Percentiles rank a stretch among this genome's conserved stretches.
Evolutionary conservation across 345 rosid genomes (phyloP).

Genomic region (Melaleuca quinquenervia): DNA sequence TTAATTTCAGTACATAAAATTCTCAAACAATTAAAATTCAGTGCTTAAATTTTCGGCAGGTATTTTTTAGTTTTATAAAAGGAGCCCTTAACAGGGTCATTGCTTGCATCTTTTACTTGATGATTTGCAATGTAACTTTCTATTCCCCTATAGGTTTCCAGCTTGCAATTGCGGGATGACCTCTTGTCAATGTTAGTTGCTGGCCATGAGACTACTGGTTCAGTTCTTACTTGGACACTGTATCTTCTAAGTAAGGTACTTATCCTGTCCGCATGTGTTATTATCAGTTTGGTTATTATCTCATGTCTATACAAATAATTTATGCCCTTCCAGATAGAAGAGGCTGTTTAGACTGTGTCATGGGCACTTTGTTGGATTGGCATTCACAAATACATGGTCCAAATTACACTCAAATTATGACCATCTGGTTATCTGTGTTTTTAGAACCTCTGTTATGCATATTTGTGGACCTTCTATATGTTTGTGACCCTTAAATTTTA

Average conservation of each 20-base stretch:
- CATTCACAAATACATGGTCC: not conserved
- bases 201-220: conserved; percentile 96
- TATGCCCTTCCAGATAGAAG: not conserved
- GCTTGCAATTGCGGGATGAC: conserved; percentile 80
- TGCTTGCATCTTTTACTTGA: not conserved
- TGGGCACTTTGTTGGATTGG: not conserved
- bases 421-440: not conserved
- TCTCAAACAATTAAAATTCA: not conserved
- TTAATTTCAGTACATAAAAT: not conserved
- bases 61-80: not conserved
- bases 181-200: conserved; percentile 95
- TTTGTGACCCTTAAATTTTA: not conserved
- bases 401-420: not conserved
- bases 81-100: not conserved
- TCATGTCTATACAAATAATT: not conserved
- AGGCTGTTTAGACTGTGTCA: not conserved
- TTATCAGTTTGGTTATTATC: not conserved
- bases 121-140: not conserved
- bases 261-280: not conserved
- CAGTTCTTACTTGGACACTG: conserved; percentile 90
- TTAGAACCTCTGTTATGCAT: not conserved
- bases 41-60: not conserved
- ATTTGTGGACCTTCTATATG: not conserved
- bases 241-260: conserved; percentile 94
- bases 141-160: conserved; percentile 47